These are phyloP conservation scores for Aspergillus caelatus DNA, from an alignment of 2,329 filamentous ascomycete species.

Conservation along the genomic window DNA sequence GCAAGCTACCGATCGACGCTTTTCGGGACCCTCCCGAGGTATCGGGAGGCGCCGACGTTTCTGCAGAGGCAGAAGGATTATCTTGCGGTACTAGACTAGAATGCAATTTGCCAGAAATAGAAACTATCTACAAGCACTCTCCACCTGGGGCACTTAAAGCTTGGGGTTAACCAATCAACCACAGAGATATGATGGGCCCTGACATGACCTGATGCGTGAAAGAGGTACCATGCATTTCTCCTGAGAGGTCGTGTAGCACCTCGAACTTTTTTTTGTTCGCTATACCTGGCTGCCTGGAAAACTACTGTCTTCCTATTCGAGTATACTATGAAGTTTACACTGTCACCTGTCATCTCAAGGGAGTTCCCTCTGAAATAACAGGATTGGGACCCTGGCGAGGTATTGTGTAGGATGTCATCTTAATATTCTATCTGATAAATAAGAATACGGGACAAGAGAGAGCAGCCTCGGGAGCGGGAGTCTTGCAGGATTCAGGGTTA, in stretches of 20 bases:
- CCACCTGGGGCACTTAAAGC: no score
- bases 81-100: not conserved
- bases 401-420: not conserved
- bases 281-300: no score
- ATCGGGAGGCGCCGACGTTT: not conserved
- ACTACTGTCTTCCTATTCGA: rapidly evolving
- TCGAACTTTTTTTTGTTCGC: not conserved
- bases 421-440: not conserved
- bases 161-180: not conserved
- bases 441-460: rapidly evolving
- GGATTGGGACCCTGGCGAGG: not conserved
- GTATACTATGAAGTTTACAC: not conserved
- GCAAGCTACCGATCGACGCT: not conserved
- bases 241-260: not conserved
- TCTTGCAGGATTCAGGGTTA: not conserved
- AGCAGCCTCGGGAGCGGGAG: not conserved
- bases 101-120: not conserved
- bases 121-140: not conserved
- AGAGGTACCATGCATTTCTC: not conserved
- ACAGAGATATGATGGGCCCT: not conserved
- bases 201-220: not conserved
- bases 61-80: not conserved
- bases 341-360: not conserved
- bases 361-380: no score
- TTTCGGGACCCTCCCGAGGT: not conserved